Evolutionary conservation across 345 rosid species (phyloP).

Genomic region (Erysimum cheiranthoides): DNA sequence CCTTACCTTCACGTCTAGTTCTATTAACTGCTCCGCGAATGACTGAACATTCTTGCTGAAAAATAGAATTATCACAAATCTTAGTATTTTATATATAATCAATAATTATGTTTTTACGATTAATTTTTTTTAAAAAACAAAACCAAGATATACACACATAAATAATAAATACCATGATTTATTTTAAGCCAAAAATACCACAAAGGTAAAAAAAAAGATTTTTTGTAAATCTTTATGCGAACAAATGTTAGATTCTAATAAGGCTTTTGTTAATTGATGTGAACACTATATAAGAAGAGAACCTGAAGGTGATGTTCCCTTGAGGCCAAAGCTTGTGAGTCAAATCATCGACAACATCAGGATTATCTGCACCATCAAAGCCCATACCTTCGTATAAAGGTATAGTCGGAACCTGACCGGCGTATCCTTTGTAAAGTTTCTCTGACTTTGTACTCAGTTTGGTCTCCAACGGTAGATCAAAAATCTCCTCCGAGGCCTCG

Average conservation of each 20-base stretch:
- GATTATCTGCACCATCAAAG: constrained; percentile 27
- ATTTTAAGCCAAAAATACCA: too few species aligned
- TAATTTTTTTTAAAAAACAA: too few species aligned
- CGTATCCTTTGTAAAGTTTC: constrained; percentile 11
- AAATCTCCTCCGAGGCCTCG: constrained; percentile 51
- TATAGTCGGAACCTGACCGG: constrained; percentile 11
- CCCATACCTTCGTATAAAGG: constrained; percentile 44
- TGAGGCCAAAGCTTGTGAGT: constrained; percentile 42
- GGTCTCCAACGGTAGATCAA: constrained; percentile 56
- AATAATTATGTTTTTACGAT: too few species aligned
- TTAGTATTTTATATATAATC: too few species aligned
- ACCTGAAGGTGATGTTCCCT: constrained; percentile 41
- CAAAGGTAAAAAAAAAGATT: too few species aligned
- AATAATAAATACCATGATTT: too few species aligned
- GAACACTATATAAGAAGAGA: too few species aligned
- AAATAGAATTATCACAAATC: too few species aligned
- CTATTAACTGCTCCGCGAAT: constrained; percentile 33
- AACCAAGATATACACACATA: too few species aligned
- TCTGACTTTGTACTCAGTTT: constrained; percentile 45
- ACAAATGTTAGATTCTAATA: too few species aligned
- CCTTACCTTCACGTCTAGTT: constrained; percentile 52
- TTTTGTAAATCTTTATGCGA: too few species aligned
- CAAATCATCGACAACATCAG: constrained; percentile 32
- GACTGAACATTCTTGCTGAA: constrained; percentile 38
- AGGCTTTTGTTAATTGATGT: too few species aligned